These are phyloP conservation scores for Ceriops zippeliana DNA, from an alignment of 345 rosid genomes.

Conservation along the genomic window DNA sequence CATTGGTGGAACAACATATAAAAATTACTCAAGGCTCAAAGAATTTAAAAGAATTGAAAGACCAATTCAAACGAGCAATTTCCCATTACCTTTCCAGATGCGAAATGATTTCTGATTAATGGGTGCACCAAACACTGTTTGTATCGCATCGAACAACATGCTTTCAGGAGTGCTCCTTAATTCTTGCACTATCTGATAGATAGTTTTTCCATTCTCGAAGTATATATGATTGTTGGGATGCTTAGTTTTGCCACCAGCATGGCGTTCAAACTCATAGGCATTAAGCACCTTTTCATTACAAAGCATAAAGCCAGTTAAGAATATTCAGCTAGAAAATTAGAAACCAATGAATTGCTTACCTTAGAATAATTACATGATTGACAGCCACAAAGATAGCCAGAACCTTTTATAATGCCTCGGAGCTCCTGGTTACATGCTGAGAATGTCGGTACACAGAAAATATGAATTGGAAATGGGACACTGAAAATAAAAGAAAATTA, in stretches of 20 bases:
- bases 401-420: constrained; percentile 73
- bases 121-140: constrained; percentile 77
- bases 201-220: constrained; percentile 93
- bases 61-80: background rate
- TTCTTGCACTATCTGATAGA: constrained; percentile 92
- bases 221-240: constrained; percentile 94
- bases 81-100: constrained; percentile 72
- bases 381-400: constrained; percentile 93
- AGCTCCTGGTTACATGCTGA: constrained; percentile 55
- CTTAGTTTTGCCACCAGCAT: constrained; percentile 88
- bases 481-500: constrained; percentile 24
- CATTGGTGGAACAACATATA: background rate
- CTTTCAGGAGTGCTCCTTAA: constrained; percentile 71
- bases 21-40: background rate
- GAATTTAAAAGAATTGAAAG: background rate
- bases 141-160: constrained; percentile 69
- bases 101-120: constrained; percentile 88
- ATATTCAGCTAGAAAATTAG: background rate
- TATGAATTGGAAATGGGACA: constrained; percentile 11
- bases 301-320: constrained; percentile 3
- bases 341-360: constrained; percentile 40
- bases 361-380: constrained; percentile 67
- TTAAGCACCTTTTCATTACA: constrained; percentile 55
- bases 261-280: constrained; percentile 87
- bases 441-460: constrained; percentile 17